These are phyloP conservation scores for Gastrolobium villosum DNA, from an alignment of 306 rosid genomes.

Conservation along the genomic window DNA sequence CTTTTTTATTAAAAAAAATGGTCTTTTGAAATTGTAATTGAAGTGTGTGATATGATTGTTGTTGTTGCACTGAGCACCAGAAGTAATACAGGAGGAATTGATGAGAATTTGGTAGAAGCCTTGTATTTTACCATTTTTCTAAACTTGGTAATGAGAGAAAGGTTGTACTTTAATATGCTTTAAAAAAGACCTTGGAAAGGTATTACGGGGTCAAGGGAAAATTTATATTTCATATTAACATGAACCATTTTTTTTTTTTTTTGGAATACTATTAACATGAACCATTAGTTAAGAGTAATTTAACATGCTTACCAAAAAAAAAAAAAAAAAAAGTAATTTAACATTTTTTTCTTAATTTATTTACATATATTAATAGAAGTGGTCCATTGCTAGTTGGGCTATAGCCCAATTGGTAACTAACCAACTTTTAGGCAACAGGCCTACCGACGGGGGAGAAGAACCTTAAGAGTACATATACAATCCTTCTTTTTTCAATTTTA, in stretches of 20 bases:
- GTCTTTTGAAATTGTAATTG: neutral
- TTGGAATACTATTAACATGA: too few species aligned
- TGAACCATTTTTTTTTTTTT: neutral
- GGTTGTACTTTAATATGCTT: too few species aligned
- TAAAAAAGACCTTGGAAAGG: too few species aligned
- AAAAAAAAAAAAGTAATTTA: neutral
- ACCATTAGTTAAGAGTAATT: neutral
- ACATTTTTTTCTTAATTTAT: neutral
- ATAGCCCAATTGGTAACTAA: slow-evolving; percentile 2
- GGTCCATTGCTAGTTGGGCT: slow-evolving; percentile 19
- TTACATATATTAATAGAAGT: neutral
- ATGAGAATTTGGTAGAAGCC: neutral
- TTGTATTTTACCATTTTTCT: too few species aligned
- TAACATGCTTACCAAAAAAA: too few species aligned
- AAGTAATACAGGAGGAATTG: neutral
- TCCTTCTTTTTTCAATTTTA: too few species aligned
- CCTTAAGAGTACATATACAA: neutral
- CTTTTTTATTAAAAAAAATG: neutral
- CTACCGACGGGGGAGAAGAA: too few species aligned
- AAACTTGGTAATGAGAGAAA: too few species aligned
- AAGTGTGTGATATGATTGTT: neutral
- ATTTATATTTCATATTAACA: neutral
- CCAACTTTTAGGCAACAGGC: neutral
- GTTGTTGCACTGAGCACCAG: neutral
- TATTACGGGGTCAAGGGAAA: too few species aligned